phyloP scores from a whole-genome alignment of 2,329 filamentous ascomycete species.

The Cyphellophora europaea region DNA sequence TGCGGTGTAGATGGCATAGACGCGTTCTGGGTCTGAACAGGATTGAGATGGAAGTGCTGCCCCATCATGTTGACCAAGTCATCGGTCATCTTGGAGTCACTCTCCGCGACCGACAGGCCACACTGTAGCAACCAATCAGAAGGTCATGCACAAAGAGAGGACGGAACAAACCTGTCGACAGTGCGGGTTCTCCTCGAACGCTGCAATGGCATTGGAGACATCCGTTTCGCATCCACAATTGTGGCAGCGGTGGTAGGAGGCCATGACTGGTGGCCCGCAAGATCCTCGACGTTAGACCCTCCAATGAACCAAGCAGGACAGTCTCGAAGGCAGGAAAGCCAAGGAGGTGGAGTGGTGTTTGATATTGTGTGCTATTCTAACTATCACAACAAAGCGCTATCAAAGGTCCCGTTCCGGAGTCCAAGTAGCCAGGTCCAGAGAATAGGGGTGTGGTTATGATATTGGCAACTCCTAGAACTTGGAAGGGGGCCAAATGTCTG shows the following conservation, averaged over 20 bases:
- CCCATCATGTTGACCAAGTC: conserved; percentile 75
- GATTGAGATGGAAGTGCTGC: conserved; percentile 58
- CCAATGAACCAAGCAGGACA: neutral
- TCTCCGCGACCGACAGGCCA: conserved; percentile 30
- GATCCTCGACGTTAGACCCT: neutral
- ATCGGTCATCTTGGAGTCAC: conserved; percentile 60
- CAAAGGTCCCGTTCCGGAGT: conserved; percentile 9
- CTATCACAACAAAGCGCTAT: conserved; percentile 18
- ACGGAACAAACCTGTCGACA: conserved; percentile 30
- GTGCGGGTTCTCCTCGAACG: conserved; percentile 28
- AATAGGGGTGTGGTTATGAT: too few relatives aligned
- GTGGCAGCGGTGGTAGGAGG: conserved; percentile 28
- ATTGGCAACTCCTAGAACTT: too few relatives aligned
- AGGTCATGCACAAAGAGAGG: conserved; percentile 14
- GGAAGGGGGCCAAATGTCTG: too few relatives aligned
- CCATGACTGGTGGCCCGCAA: conserved; percentile 3
- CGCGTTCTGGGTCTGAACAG: conserved; percentile 22
- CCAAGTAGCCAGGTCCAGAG: too few relatives aligned
- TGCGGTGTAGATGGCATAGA: conserved; percentile 20
- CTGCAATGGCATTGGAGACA: conserved; percentile 25
- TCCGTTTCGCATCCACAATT: conserved; percentile 29
- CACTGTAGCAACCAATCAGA: conserved; percentile 24
- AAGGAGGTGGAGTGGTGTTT: conserved; percentile 1
- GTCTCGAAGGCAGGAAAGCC: neutral
- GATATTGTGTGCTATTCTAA: conserved; percentile 20